A percentile compares a stretch with the other conserved stretches of the same genome.
phyloP scores from a whole-genome alignment of 495 filamentous ascomycete species.

The Articulospora tetracladia region DNA sequence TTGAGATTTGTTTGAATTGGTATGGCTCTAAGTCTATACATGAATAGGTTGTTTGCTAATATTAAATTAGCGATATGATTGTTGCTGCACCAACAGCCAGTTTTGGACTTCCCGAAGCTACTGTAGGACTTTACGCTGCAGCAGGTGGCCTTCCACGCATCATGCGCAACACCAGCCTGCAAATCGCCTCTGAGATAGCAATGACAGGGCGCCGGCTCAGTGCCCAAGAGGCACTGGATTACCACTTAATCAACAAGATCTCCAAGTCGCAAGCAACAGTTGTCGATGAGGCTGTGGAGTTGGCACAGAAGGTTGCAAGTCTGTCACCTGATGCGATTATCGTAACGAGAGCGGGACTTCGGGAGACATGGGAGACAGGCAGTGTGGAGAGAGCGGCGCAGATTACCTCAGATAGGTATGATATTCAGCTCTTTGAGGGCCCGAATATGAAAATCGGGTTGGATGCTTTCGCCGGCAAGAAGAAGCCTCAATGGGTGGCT shows the following conservation, averaged over 20 bases:
- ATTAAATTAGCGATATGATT: constrained; percentile 56
- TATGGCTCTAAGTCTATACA: neutral
- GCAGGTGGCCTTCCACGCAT: constrained; percentile 73
- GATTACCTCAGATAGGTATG: constrained; percentile 51
- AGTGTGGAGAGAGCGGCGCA: constrained; percentile 62
- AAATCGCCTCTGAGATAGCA: constrained; percentile 73
- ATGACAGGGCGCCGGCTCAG: constrained; percentile 60
- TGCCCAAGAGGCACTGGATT: constrained; percentile 60
- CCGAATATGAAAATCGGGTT: constrained; percentile 66
- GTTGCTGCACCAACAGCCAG: constrained; percentile 52
- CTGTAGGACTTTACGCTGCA: constrained; percentile 65
- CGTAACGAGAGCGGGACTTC: constrained; percentile 62
- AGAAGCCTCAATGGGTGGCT: constrained; percentile 53
- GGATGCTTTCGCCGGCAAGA: constrained; percentile 63
- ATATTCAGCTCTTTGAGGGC: constrained; percentile 43
- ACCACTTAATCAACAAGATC: constrained; percentile 75
- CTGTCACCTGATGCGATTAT: constrained; percentile 75
- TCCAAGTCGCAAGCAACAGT: constrained; percentile 40
- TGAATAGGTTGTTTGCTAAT: neutral
- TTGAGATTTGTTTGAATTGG: constrained; percentile 70
- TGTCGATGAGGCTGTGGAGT: constrained; percentile 47
- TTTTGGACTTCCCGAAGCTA: constrained; percentile 72
- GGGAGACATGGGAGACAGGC: constrained; percentile 55
- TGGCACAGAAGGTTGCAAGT: constrained; percentile 49
- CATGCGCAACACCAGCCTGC: constrained; percentile 61